phyloP scores from a whole-genome alignment of 495 filamentous ascomycete species.

The Penicillium silybi region DNA sequence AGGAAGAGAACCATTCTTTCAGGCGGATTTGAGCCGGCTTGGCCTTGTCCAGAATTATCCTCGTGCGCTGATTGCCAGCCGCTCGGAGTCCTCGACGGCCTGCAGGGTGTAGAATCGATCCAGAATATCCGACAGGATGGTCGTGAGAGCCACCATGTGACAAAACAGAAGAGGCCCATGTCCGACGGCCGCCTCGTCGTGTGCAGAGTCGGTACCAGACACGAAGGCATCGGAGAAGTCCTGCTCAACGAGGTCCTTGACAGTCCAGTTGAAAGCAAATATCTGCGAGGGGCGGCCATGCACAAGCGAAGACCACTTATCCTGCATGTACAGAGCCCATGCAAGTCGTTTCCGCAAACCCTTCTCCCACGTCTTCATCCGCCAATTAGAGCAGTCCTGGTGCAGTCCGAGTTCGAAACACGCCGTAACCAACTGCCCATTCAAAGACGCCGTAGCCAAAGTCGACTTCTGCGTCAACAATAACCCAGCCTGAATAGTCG shows the following conservation, averaged over 20 bases:
- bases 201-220: slow-evolving; percentile 27
- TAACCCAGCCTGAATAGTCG: slow-evolving; percentile 87
- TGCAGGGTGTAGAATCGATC: slow-evolving; percentile 58
- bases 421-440: slow-evolving; percentile 65
- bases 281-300: slow-evolving; percentile 56
- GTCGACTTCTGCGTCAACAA: slow-evolving; percentile 85
- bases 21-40: slow-evolving; percentile 58
- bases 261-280: slow-evolving; percentile 52
- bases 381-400: slow-evolving; percentile 54
- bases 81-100: slow-evolving; percentile 49
- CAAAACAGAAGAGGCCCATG: slow-evolving; percentile 52
- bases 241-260: slow-evolving; percentile 49
- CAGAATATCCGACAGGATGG: slow-evolving; percentile 58
- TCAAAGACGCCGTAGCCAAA: slow-evolving; percentile 79
- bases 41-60: slow-evolving; percentile 55
- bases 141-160: slow-evolving; percentile 56
- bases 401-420: slow-evolving; percentile 55
- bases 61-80: slow-evolving; percentile 46
- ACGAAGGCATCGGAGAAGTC: slow-evolving; percentile 45
- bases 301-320: slow-evolving; percentile 56
- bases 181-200: slow-evolving; percentile 37
- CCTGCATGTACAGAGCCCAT: slow-evolving; percentile 58
- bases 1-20: slow-evolving; percentile 55
- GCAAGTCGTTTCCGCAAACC: slow-evolving; percentile 55
- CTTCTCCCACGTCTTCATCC: slow-evolving; percentile 50